phyloP scores from a whole-genome alignment of 805 yeast genomes.

The Kuraishia ogatae region DNA sequence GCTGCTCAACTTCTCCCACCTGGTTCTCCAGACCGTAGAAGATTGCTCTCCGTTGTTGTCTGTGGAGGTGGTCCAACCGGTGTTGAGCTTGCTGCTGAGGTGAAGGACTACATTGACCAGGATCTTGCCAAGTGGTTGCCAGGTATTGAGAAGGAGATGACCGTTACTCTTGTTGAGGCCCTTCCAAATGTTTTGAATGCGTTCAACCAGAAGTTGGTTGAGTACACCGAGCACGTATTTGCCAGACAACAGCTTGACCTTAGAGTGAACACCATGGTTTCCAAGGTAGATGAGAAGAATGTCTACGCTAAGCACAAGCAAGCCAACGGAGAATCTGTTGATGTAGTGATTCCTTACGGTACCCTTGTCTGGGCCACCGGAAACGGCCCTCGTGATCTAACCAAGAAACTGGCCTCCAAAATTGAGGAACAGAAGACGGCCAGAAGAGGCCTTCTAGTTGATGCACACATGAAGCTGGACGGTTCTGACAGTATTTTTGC shows the following conservation, averaged over 20 bases:
- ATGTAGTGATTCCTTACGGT: constrained; percentile 71
- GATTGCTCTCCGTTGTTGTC: constrained; percentile 80
- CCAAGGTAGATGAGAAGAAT: constrained; percentile 63
- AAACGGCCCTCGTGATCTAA: constrained; percentile 77
- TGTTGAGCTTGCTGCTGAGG: constrained; percentile 94
- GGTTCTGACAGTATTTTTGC: constrained; percentile 82
- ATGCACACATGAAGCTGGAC: constrained; percentile 72
- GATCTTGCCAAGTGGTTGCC: constrained; percentile 89
- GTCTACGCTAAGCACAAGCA: constrained; percentile 65
- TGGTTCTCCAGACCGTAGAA: constrained; percentile 65
- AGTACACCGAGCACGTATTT: constrained; percentile 76
- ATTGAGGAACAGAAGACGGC: constrained; percentile 76
- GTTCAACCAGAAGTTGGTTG: constrained; percentile 60
- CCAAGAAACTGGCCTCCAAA: constrained; percentile 54
- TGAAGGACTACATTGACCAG: constrained; percentile 89
- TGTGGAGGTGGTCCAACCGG: constrained; percentile 99
- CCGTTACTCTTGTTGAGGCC: constrained; percentile 84
- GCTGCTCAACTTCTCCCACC: constrained; percentile 76
- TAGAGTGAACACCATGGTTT: constrained; percentile 80
- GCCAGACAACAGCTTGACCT: constrained; percentile 59
- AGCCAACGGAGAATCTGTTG: constrained; percentile 56
- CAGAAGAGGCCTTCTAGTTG: constrained; percentile 82
- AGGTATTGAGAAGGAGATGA: constrained; percentile 69
- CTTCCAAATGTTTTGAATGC: constrained; percentile 77
- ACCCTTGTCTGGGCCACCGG: constrained; percentile 97